Evolutionary conservation across 2,329 filamentous ascomycete species (phyloP).

Genomic region (Claviceps arundinis): DNA sequence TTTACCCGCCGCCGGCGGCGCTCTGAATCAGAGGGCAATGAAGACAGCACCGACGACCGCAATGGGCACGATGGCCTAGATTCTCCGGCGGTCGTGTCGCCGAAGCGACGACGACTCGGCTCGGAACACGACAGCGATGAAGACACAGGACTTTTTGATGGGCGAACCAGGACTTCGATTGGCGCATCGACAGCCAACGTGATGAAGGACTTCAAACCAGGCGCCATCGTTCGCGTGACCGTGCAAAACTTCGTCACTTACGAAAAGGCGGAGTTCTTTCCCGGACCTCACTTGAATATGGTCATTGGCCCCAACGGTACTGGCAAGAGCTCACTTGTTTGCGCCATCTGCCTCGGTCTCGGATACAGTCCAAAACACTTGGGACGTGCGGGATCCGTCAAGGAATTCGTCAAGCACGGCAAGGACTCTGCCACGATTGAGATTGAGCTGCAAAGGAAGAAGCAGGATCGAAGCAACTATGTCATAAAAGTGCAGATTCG

Average conservation of each 20-base stretch:
- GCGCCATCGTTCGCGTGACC: slow-evolving; percentile 78
- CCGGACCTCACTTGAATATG: slow-evolving; percentile 92
- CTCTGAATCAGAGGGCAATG: slow-evolving; percentile 26
- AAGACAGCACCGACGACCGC: slow-evolving; percentile 18
- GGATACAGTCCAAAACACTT: slow-evolving; percentile 74
- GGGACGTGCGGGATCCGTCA: slow-evolving; percentile 70
- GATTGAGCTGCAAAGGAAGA: slow-evolving; percentile 67
- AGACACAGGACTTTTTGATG: slow-evolving; percentile 4
- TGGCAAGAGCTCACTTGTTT: slow-evolving; percentile 93
- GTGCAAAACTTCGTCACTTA: slow-evolving; percentile 92
- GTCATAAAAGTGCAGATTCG: slow-evolving; percentile 65
- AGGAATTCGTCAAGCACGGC: slow-evolving; percentile 90
- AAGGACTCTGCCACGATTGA: slow-evolving; percentile 67
- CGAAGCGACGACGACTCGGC: slow-evolving; percentile 24
- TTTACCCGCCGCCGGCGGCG: slow-evolving; percentile 30
- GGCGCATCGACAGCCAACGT: slow-evolving; percentile 7
- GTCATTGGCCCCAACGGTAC: slow-evolving; percentile 98
- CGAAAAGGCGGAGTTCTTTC: slow-evolving; percentile 77
- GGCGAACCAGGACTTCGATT: slow-evolving; percentile 8
- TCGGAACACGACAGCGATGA: slow-evolving; percentile 10
- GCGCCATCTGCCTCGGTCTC: slow-evolving; percentile 85
- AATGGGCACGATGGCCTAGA: slow-evolving; percentile 11
- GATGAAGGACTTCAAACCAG: slow-evolving; percentile 45
- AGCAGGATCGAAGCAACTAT: slow-evolving; percentile 49
- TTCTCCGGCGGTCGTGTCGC: slow-evolving; percentile 15